Conservation (phyloP, 805 yeast species). For the Clavispora vitiphila region DNA sequence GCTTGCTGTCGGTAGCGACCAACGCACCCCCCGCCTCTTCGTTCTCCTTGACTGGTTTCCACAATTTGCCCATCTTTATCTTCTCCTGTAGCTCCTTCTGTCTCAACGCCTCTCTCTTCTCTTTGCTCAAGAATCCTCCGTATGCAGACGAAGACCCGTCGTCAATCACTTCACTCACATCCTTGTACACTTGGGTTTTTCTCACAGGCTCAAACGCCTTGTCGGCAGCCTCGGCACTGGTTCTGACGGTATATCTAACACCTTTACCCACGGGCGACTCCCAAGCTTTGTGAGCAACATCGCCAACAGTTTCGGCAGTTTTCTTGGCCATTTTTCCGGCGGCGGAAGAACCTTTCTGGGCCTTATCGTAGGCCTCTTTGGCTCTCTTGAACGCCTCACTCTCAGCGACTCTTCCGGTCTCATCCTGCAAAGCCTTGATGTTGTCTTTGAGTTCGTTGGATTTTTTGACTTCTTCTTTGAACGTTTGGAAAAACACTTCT, state of each 20-base stretch:
- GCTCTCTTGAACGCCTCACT: conserved; percentile 91
- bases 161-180: conserved; percentile 80
- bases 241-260: conserved; percentile 79
- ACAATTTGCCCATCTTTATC: conserved; percentile 52
- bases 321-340: conserved; percentile 70
- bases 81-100: conserved; percentile 45
- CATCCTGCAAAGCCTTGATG: conserved; percentile 92
- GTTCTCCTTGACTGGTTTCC: conserved; percentile 67
- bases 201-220: conserved; percentile 91
- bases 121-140: conserved; percentile 89
- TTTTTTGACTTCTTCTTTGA: conserved; percentile 86
- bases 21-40: conserved; percentile 79
- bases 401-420: conserved; percentile 90
- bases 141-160: conserved; percentile 86
- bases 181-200: conserved; percentile 83
- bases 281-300: conserved; percentile 89
- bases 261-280: conserved; percentile 88
- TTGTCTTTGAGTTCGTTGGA: conserved; percentile 85
- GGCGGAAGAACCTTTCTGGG: conserved; percentile 67
- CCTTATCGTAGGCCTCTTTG: conserved; percentile 83
- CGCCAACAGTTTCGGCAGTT: conserved; percentile 93
- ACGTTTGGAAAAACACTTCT: conserved; percentile 90
- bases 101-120: conserved; percentile 70
- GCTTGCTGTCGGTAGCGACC: conserved; percentile 75
- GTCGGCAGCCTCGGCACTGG: conserved; percentile 81